Conservation (phyloP, 2,329 filamentous ascomycete genomes). For the Metarhizium anisopliae region DNA sequence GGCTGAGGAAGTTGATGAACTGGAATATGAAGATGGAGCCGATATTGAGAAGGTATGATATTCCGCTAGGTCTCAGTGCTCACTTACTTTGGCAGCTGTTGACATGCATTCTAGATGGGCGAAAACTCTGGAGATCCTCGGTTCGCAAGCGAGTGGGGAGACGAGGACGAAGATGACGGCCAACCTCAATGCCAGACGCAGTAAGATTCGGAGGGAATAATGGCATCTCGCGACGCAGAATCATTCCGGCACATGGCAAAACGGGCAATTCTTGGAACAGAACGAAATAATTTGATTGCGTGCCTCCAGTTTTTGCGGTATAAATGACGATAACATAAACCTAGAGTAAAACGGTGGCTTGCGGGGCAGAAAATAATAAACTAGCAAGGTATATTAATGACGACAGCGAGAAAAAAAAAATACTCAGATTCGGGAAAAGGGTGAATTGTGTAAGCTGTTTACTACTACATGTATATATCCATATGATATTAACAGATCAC, state of each 20-base stretch:
- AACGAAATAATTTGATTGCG: neutral
- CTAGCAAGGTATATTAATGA: neutral
- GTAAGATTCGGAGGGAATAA: conserved; percentile 33
- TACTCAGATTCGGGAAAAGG: neutral
- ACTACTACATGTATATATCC: neutral
- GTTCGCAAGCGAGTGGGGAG: conserved; percentile 58
- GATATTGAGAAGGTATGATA: conserved; percentile 65
- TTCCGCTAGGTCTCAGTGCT: neutral
- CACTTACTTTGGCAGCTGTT: conserved; percentile 8
- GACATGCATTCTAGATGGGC: conserved; percentile 48
- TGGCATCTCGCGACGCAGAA: neutral
- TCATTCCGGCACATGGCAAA: neutral
- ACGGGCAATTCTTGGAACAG: neutral
- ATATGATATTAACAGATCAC: no score
- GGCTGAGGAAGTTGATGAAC: conserved; percentile 74
- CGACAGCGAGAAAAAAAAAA: neutral
- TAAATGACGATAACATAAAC: conserved; percentile 5
- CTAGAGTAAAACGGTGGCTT: neutral
- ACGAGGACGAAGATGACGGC: conserved; percentile 59
- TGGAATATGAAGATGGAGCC: conserved; percentile 74
- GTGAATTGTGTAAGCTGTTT: neutral
- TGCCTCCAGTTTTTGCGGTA: conserved; percentile 2
- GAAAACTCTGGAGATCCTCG: conserved; percentile 60
- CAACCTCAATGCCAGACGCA: conserved; percentile 65
- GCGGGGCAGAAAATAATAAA: neutral